Evolutionary conservation across 768 basidiomycete genomes (phyloP).

Genomic region (Lentinus tigrinus): DNA sequence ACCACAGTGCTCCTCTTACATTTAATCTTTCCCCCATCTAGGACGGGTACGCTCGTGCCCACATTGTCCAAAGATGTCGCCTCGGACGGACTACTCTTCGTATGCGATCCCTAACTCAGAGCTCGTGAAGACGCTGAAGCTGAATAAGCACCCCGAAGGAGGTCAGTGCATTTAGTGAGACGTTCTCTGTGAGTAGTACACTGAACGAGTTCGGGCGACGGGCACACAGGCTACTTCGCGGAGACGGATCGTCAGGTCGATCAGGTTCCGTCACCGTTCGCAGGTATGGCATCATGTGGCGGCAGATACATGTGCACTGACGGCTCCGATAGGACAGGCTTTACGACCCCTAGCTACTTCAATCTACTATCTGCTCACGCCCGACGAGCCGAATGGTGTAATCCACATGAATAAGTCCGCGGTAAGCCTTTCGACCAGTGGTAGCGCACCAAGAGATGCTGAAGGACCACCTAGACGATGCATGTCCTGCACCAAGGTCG

Average conservation of each 20-base stretch:
- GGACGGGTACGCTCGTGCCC: neutral
- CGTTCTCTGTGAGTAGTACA: too few species aligned
- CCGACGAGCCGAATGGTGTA: constrained; percentile 38
- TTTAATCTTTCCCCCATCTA: neutral
- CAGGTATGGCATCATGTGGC: constrained; percentile 22
- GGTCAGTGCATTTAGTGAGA: constrained; percentile 20
- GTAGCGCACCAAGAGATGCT: neutral
- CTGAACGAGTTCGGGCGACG: too few species aligned
- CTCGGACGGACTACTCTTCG: constrained; percentile 1
- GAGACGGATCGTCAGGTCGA: constrained; percentile 35
- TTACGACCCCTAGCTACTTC: constrained; percentile 39
- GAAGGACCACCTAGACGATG: constrained; percentile 38
- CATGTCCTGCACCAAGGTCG: constrained; percentile 52
- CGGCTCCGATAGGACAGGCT: constrained; percentile 6
- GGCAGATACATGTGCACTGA: neutral
- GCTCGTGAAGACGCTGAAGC: constrained; percentile 27
- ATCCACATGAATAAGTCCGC: constrained; percentile 51
- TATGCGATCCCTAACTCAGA: constrained; percentile 30
- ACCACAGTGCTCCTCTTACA: neutral
- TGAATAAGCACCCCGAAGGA: constrained; percentile 31
- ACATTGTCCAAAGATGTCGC: neutral
- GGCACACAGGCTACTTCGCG: constrained; percentile 32
- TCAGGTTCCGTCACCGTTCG: constrained; percentile 33
- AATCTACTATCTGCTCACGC: constrained; percentile 49
- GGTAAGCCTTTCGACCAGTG: constrained; percentile 31